Conservation (phyloP, 148 eudicot species). For the Oxyria digyna region DNA sequence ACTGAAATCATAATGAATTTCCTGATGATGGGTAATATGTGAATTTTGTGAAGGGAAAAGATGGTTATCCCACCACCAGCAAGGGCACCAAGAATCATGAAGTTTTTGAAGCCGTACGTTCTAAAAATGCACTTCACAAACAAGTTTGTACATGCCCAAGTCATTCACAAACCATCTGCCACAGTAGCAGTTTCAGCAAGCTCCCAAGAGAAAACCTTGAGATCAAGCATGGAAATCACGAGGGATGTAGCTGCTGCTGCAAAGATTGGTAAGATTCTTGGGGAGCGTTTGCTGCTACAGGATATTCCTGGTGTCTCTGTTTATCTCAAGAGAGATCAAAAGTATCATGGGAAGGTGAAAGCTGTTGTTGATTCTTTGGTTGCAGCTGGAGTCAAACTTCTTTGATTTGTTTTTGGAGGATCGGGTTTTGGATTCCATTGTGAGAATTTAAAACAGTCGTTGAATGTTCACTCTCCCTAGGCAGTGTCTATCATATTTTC, state of each 20-base stretch:
- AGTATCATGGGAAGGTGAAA: slow-evolving; percentile 88
- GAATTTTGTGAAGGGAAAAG: slow-evolving; percentile 13
- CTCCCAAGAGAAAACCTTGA: slow-evolving; percentile 71
- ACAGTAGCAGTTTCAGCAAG: slow-evolving; percentile 83
- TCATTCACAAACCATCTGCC: slow-evolving; percentile 79
- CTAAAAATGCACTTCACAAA: slow-evolving; percentile 85
- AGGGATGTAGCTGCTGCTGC: slow-evolving; percentile 83
- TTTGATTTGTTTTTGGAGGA: slow-evolving; percentile 16
- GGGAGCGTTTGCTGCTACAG: slow-evolving; percentile 51
- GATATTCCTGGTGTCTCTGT: slow-evolving; percentile 72
- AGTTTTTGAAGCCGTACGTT: slow-evolving; percentile 73
- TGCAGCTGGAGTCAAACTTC: slow-evolving; percentile 61
- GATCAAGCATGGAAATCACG: slow-evolving; percentile 53
- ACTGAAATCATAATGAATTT: neutral
- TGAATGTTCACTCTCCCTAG: neutral
- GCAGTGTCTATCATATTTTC: too few relatives aligned
- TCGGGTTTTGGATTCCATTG: neutral
- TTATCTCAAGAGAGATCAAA: slow-evolving; percentile 60
- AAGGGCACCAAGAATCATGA: slow-evolving; percentile 50
- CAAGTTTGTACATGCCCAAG: slow-evolving; percentile 79
- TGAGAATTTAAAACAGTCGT: neutral
- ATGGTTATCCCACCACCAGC: slow-evolving; percentile 83
- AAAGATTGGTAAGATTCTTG: slow-evolving; percentile 79
- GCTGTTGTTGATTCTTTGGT: slow-evolving; percentile 69
- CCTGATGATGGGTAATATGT: neutral